Evolutionary conservation across 208 protist genomes (phyloP).

Genomic region (Trypanosoma platydactyli): DNA sequence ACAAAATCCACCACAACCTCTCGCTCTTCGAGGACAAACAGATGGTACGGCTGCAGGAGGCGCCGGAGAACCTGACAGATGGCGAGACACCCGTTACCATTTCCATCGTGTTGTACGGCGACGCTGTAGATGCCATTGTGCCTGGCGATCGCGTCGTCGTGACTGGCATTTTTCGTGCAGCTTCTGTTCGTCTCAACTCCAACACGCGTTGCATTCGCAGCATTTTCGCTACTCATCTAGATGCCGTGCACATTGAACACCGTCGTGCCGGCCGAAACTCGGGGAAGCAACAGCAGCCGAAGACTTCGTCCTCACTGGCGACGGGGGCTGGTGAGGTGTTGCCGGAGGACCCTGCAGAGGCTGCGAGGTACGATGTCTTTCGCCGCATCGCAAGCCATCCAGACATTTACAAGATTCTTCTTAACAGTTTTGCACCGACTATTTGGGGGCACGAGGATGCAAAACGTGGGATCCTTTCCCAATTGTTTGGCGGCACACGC

Average conservation of each 20-base stretch:
- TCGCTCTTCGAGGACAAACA: slow-evolving; percentile 97
- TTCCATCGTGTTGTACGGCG: slow-evolving; percentile 93
- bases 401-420: slow-evolving; percentile 97
- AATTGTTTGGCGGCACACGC: slow-evolving; percentile 97
- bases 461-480: slow-evolving; percentile 98
- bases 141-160: slow-evolving; percentile 98
- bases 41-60: slow-evolving; percentile 98
- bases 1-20: slow-evolving; percentile 95
- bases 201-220: slow-evolving; percentile 92
- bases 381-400: slow-evolving; percentile 67
- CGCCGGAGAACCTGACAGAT: slow-evolving; percentile 97
- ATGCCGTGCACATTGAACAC: slow-evolving; percentile 97
- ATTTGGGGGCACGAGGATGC: slow-evolving; percentile 99
- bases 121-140: slow-evolving; percentile 94
- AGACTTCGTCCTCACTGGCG: neutral
- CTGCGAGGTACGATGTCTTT: slow-evolving; percentile 70
- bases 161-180: slow-evolving; percentile 97
- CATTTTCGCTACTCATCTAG: slow-evolving; percentile 97
- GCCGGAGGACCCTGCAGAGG: slow-evolving; percentile 39
- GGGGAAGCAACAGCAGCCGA: slow-evolving; percentile 21
- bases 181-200: slow-evolving; percentile 92
- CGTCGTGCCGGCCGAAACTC: slow-evolving; percentile 41
- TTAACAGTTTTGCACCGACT: slow-evolving; percentile 94
- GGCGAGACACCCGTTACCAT: slow-evolving; percentile 99
- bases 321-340: slow-evolving; percentile 2